These are phyloP conservation scores for Exophiala mesophila DNA, from an alignment of 2,329 filamentous ascomycete species.

Conservation along the genomic window DNA sequence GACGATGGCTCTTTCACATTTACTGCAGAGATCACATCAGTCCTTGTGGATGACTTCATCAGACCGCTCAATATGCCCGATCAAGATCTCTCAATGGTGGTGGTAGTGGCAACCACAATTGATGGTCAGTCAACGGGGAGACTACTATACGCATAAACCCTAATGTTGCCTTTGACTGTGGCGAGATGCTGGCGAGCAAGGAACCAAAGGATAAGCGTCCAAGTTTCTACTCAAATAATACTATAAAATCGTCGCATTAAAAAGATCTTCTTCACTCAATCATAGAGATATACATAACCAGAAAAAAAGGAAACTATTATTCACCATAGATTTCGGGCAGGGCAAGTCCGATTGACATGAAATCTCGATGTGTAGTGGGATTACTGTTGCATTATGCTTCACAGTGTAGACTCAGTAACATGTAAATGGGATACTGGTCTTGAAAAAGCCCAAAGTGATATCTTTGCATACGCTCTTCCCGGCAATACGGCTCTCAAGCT, in stretches of 20 bases:
- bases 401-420: neutral
- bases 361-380: no score
- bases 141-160: slow-evolving; percentile 1
- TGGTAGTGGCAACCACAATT: slow-evolving; percentile 1
- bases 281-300: no score
- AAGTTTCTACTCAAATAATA: no score
- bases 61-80: slow-evolving; percentile 1
- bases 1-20: neutral
- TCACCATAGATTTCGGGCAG: no score
- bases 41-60: neutral
- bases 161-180: no score
- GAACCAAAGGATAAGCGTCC: no score
- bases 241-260: no score
- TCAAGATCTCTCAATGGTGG: neutral
- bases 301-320: no score
- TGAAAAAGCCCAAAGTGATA: neutral
- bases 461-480: neutral
- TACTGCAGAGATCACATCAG: no score
- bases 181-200: no score
- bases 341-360: neutral
- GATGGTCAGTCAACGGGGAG: neutral
- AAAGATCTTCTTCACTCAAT: no score
- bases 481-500: slow-evolving; percentile 32
- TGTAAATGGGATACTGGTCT: neutral
- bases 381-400: no score